Conservation (phyloP, 768 basidiomycete genomes). For the Amanita exitialis region DNA sequence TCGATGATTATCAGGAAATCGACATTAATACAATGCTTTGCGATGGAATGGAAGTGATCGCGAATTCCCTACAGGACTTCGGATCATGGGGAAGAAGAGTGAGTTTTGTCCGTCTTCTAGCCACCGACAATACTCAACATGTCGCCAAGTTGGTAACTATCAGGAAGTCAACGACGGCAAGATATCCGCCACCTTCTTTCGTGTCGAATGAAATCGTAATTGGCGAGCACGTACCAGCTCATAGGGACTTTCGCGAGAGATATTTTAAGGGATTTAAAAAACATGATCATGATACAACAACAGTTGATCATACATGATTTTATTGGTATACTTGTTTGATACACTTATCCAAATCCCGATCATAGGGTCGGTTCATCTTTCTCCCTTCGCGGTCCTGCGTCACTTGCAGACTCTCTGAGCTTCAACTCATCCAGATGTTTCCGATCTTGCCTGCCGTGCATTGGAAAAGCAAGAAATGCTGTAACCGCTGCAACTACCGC, state of each 20-base stretch:
- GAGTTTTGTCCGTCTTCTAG: constrained; percentile 17
- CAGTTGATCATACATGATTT: neutral
- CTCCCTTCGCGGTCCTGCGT: neutral
- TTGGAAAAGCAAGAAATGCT: constrained; percentile 33
- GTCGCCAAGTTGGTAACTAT: constrained; percentile 76
- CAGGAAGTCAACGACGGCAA: constrained; percentile 45
- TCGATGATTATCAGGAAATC: constrained; percentile 81
- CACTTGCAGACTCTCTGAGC: constrained; percentile 19
- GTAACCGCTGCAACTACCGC: constrained; percentile 36
- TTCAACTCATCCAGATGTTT: constrained; percentile 47
- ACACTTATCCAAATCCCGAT: neutral
- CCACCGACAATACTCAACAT: neutral
- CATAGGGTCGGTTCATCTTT: neutral
- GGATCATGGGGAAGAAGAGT: constrained; percentile 93
- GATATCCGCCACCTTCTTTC: constrained; percentile 48
- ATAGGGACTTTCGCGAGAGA: constrained; percentile 81
- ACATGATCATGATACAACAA: neutral
- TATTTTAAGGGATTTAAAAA: constrained; percentile 79
- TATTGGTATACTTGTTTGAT: neutral
- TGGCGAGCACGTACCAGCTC: constrained; percentile 57
- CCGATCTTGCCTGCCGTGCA: constrained; percentile 53
- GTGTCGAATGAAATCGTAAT: constrained; percentile 17
- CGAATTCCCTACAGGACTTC: constrained; percentile 88
- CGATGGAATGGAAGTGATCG: constrained; percentile 80
- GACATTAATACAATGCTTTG: constrained; percentile 75